Conservation (phyloP, 352 stramenopile species). For the Phytophthora ohioensis region DNA sequence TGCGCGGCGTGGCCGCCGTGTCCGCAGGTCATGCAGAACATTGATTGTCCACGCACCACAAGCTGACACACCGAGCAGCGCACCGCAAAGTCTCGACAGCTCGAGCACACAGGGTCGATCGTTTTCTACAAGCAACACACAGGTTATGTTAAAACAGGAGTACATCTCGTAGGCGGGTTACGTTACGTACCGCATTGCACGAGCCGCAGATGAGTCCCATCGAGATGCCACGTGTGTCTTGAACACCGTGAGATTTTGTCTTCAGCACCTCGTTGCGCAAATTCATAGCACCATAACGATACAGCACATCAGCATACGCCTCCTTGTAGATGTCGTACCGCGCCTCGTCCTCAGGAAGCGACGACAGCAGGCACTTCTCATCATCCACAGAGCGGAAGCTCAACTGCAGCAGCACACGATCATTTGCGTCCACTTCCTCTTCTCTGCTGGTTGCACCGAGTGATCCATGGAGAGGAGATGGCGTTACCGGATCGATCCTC, state of each 20-base stretch:
- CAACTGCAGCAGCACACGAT: slow-evolving; percentile 64
- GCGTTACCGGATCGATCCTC: slow-evolving; percentile 18
- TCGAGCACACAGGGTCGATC: slow-evolving; percentile 62
- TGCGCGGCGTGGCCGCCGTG: slow-evolving; percentile 82
- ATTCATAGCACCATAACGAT: slow-evolving; percentile 82
- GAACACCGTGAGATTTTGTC: slow-evolving; percentile 38
- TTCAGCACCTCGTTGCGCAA: slow-evolving; percentile 82
- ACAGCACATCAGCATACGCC: slow-evolving; percentile 83
- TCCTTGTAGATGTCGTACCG: slow-evolving; percentile 88
- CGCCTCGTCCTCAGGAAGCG: slow-evolving; percentile 53
- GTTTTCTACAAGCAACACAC: slow-evolving; percentile 47
- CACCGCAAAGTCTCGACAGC: slow-evolving; percentile 79
- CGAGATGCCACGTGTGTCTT: slow-evolving; percentile 60
- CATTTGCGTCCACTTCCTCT: slow-evolving; percentile 48
- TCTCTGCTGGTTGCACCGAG: slow-evolving; percentile 20
- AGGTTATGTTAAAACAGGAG: neutral
- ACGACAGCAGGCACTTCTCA: slow-evolving; percentile 61
- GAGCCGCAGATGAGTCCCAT: slow-evolving; percentile 73
- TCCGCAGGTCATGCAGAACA: slow-evolving; percentile 89
- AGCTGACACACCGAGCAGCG: slow-evolving; percentile 87
- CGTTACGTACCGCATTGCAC: slow-evolving; percentile 64
- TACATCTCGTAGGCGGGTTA: neutral
- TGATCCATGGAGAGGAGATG: slow-evolving; percentile 28
- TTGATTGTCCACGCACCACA: slow-evolving; percentile 83
- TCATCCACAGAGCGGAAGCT: slow-evolving; percentile 48